Base-by-base conservation (phyloP, 306 rosid species). In the Mimosa bimucronata region DNA sequence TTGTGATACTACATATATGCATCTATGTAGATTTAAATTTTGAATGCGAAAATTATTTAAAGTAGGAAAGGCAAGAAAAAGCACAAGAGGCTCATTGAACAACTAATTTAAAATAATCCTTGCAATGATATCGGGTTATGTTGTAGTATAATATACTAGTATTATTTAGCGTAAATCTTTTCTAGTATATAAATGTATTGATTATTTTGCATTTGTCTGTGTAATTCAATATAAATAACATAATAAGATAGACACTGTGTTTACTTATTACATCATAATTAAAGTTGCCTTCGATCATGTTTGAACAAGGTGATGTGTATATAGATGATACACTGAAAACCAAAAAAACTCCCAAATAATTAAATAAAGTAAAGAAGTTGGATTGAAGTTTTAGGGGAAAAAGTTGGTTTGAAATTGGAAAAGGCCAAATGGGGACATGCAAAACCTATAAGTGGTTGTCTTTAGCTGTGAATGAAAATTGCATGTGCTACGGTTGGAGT, bases 401-500 rank as follows among this genome's bases (percentile, higher is more conserved):
- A 81, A 38, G 50, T 65, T 40, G 72, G 8, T 48, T 73, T 25
- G 55, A 23, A 74, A 18, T 28, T 50, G 66, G 68, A 64, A 78
- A 74, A 44, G 46, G 73, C 62, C 29, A n/a, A 55, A 55, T n/a
- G 26, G 81, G 74, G 71, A 83, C 81, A 77, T 70, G 38, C 9
- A 48, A 68, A 58, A 58, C 65, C 65, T 25, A 58, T 25, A 58
- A 58, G 21, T 58, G 31, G 65, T 58, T 58, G 65, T 11, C 65
- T 58, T 58, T 1, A 41, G 53, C 2, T n/a, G 52, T 11, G 74
- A 70, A 46, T 71, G 61, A 15, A 45, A 28, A 28, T 73, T 80
- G 70, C 90, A 81, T 83, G 90, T 87, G 91, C 84, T 26, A 53
- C 78, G 61, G 86, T 30, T 78, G 89, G 83, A 74, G 38, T 77